phyloP scores from a whole-genome alignment of 176 grass and related monocot genomes.

The Avena atlantica region DNA sequence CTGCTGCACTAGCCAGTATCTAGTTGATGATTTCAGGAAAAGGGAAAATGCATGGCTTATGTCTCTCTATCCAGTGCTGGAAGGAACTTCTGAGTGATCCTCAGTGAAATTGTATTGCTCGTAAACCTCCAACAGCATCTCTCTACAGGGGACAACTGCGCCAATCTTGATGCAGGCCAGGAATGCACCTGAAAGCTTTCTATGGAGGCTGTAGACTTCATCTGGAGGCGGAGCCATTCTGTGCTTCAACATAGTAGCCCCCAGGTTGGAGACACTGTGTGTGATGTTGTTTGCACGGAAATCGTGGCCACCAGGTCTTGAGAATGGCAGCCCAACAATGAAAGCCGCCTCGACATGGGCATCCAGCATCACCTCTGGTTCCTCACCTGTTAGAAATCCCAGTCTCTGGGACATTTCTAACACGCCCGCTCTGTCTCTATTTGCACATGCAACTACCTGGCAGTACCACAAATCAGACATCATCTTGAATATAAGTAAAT shows the following conservation, averaged over 20 bases:
- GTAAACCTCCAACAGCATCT: conserved; percentile 72
- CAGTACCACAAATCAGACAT: conserved; percentile 3
- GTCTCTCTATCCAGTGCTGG: conserved; percentile 48
- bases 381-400: conserved; percentile 87
- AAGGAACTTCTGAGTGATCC: conserved; percentile 42
- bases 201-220: conserved; percentile 90
- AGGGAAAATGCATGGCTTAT: not conserved
- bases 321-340: conserved; percentile 84
- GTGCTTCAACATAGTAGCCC: conserved; percentile 93
- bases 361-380: conserved; percentile 87
- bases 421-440: conserved; percentile 70
- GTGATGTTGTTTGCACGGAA: conserved; percentile 83
- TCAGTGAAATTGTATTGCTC: conserved; percentile 64
- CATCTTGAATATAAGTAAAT: not conserved
- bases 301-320: conserved; percentile 69
- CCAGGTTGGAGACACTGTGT: conserved; percentile 78
- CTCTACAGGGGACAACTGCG: conserved; percentile 85
- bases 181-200: conserved; percentile 96
- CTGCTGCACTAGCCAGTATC: conserved; percentile 34
- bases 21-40: conserved; percentile 6
- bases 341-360: conserved; percentile 89
- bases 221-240: conserved; percentile 86
- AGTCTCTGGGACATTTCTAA: conserved; percentile 86
- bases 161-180: conserved; percentile 93
- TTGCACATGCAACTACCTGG: conserved; percentile 89